Base-by-base conservation (phyloP, 352 stramenopile species). In the Pythium angustatum region DNA sequence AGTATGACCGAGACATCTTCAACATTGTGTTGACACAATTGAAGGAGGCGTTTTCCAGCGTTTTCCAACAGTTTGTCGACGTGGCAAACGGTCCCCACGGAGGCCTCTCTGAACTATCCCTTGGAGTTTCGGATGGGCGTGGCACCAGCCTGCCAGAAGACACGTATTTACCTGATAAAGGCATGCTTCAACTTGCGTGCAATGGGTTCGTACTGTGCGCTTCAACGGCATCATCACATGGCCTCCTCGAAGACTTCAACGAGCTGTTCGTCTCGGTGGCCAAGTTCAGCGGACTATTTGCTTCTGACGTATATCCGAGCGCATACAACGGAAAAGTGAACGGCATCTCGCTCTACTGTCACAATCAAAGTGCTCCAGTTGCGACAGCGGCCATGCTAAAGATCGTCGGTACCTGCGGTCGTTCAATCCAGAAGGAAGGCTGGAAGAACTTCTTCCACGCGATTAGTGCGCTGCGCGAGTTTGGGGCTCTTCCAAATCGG, bases 1-100 rank as follows among this genome's bases (percentile, higher is more conserved):
- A 87, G 47, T 93, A 91, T 47, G 82, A 93, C 28, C 76, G 72
- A 19, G 76, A 91, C 48, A 91, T 93, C 9, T 90, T 88, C 33
- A 79, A 85, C 41, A 41, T 91, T 24, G 66, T 93, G 47, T 72
- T 88, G 45, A 50, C 63, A 26, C 75, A 75, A 17, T 50, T 91
- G 33, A 72, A 87, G 28, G 63, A 59, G 33, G 85, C 79, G 10
- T 91, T 93, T 41, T 65, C 69, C 9, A 90, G 81, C 53, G 83
- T 93, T 9, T 93, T 93, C 57, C 73, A 88, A 30, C 78, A 87
- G 49, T 93, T 88, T 45, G 81, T 85, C 2, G 66, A 81, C 27
- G 78, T 79, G 27, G 84, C 75, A 0, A 85, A 90, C 24, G 64
- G 71, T 15, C 78, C 77, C 9, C 36, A 63, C 40, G 79, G 88